A percentile compares a stretch with the other conserved stretches of the same genome.
These are phyloP conservation scores for Amylocarpus encephaloides DNA, from an alignment of 2,329 filamentous ascomycete species.

Conservation along the genomic window DNA sequence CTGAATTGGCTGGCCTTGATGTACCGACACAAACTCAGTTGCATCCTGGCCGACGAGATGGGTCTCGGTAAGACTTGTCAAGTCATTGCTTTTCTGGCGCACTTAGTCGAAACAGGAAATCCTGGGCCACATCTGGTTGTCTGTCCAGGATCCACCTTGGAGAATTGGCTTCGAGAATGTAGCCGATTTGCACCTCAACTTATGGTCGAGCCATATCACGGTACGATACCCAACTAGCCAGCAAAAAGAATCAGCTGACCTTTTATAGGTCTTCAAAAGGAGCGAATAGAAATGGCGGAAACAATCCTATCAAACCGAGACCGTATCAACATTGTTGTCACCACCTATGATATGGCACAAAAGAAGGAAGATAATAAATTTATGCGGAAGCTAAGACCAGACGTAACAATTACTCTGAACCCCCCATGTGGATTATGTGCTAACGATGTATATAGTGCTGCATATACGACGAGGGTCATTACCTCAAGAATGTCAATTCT, in stretches of 20 bases:
- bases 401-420: conserved; percentile 32
- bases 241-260: conserved; percentile 1
- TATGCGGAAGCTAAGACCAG: conserved; percentile 49
- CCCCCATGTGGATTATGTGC: background rate
- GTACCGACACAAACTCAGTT: conserved; percentile 71
- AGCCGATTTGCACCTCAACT: conserved; percentile 75
- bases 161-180: conserved; percentile 94
- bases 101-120: conserved; percentile 64
- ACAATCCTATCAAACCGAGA: conserved; percentile 57
- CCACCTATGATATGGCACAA: conserved; percentile 61
- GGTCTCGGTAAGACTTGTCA: conserved; percentile 94
- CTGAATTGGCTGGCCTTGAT: conserved; percentile 90
- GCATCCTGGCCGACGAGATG: conserved; percentile 97
- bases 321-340: conserved; percentile 65
- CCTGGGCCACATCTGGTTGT: conserved; percentile 77
- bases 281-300: conserved; percentile 62
- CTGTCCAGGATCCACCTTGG: conserved; percentile 86
- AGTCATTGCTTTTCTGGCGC: conserved; percentile 84
- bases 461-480: conserved; percentile 92
- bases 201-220: conserved; percentile 64
- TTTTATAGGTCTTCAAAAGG: conserved; percentile 52
- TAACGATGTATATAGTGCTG: conserved; percentile 25
- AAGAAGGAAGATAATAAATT: conserved; percentile 56
- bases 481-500: conserved; percentile 82
- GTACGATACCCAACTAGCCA: conserved; percentile 9